phyloP scores from a whole-genome alignment of 129 eudicot species.

The Helianthus tuberosus region DNA sequence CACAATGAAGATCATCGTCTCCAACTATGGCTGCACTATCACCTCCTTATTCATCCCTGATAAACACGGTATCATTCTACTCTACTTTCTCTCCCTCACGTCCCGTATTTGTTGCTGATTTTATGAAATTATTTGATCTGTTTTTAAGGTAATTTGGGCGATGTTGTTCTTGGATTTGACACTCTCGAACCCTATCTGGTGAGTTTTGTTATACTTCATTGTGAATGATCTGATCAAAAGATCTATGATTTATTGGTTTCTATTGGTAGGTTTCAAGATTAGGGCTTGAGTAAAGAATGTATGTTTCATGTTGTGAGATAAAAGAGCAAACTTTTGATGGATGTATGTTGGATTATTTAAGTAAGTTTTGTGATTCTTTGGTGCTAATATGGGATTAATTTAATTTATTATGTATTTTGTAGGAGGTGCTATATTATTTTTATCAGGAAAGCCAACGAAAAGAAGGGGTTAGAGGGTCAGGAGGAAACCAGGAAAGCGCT shows the following conservation, averaged over 20 bases:
- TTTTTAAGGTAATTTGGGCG: conserved; percentile 78
- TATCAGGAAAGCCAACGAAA: conserved; percentile 90
- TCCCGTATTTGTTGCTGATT: conserved; percentile 9
- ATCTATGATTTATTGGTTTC: no score
- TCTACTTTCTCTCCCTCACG: neutral
- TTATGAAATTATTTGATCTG: neutral
- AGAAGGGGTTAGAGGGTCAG: conserved; percentile 92
- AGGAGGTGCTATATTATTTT: conserved; percentile 97
- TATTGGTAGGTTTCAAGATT: no score
- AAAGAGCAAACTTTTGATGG: no score
- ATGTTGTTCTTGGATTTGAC: no score
- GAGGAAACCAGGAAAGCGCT: conserved; percentile 97
- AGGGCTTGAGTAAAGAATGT: no score
- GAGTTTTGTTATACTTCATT: no score
- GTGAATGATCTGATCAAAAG: no score
- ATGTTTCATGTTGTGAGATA: no score
- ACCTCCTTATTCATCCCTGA: conserved; percentile 84
- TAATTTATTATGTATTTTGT: conserved; percentile 28
- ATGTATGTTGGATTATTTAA: no score
- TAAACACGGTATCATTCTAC: conserved; percentile 54
- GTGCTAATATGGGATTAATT: conserved; percentile 3
- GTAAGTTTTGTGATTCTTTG: conserved; percentile 8
- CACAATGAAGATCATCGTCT: conserved; percentile 60
- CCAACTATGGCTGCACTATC: conserved; percentile 91
- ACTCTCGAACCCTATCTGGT: no score